Base-by-base conservation (phyloP, 768 basidiomycete genomes). In the Calocera viscosa region DNA sequence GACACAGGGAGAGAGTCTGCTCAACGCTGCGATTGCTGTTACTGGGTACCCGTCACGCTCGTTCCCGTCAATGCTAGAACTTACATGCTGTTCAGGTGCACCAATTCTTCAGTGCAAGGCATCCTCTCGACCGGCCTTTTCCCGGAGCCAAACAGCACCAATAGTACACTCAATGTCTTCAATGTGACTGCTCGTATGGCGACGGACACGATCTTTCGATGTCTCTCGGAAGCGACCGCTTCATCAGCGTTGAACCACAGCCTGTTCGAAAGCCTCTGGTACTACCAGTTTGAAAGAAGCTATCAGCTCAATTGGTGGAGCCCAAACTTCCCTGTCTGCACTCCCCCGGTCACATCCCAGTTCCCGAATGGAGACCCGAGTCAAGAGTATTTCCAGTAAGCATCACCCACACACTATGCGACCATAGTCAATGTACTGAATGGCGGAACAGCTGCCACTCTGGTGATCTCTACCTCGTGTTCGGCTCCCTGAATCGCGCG, bases 161-260 rank as follows among this genome's bases (percentile, higher is more conserved):
- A 82, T 63, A 70, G 72, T 0, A 78, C 78, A 0, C 70, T 78
- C 66, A 76, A 81, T 66, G 71, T 79, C 39, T 82, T 80, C 75
- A 83, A 83, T 64, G 74, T 80, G 19, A 81, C 82, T 2, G 74
- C 77, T 1, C 74, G 80, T 2, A 73, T 80, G 8, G 77, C 79
- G 1, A 82, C 79, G 0, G 80, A 82, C 70, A 75, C 76, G 5
- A 75, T 80, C 68, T 82, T 82, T 72, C 72, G 76, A 69, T 82
- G 82, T 67, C 70, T 83, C 30, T 81, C 82, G 69, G 80, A 82
- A 70, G 82, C 82, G 0, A 82, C 82, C 0, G 78, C 79, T 5
- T 75, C 77, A 39, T 78, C 82, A 0, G 80, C 78, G 22, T 74
- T 78, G 11, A 73, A 76, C 34, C 76, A 82, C 71, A 72, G 76